A percentile compares a stretch with the other conserved stretches of the same genome.
These are phyloP conservation scores for Leptosphaerulina australis DNA, from an alignment of 2,329 filamentous ascomycete genomes.

Conservation along the genomic window DNA sequence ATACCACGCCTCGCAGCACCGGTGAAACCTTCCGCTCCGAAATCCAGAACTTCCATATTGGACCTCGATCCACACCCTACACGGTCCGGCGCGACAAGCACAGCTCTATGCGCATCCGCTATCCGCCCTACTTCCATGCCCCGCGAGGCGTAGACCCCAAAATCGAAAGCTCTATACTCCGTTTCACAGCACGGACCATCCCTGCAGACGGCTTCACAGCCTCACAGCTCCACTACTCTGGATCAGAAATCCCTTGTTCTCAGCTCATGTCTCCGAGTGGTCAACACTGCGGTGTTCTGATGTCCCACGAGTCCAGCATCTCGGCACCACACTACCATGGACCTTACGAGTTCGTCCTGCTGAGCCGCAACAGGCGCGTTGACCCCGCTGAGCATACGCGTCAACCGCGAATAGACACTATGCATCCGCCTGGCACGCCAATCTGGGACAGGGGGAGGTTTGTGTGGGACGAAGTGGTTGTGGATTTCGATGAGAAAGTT, in stretches of 20 bases:
- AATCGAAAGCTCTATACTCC: slow-evolving; percentile 30
- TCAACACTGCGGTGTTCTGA: slow-evolving; percentile 40
- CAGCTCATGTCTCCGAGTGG: slow-evolving; percentile 32
- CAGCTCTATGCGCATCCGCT: slow-evolving; percentile 29
- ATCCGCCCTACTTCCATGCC: slow-evolving; percentile 37
- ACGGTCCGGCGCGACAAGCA: slow-evolving; percentile 38
- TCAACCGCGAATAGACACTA: slow-evolving; percentile 21
- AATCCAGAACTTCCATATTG: slow-evolving; percentile 35
- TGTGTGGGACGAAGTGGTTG: slow-evolving; percentile 36
- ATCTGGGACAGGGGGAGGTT: slow-evolving; percentile 40
- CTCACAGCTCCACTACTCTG: slow-evolving; percentile 32
- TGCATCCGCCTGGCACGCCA: slow-evolving; percentile 42
- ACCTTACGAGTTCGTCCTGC: slow-evolving; percentile 37
- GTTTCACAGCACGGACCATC: slow-evolving; percentile 35
- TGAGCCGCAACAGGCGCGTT: slow-evolving; percentile 37
- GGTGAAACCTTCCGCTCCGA: slow-evolving; percentile 40
- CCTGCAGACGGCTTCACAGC: slow-evolving; percentile 34
- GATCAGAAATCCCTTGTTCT: slow-evolving; percentile 31
- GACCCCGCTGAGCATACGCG: slow-evolving; percentile 23
- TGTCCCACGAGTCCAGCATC: slow-evolving; percentile 36
- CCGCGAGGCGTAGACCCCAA: slow-evolving; percentile 27
- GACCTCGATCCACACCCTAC: slow-evolving; percentile 30
- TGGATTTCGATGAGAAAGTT: slow-evolving; percentile 33
- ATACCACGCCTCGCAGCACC: slow-evolving; percentile 24
- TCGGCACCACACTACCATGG: slow-evolving; percentile 25